These are phyloP conservation scores for Moesziomyces antarcticus DNA, from an alignment of 1,284 basidiomycete genomes.

Conservation along the genomic window DNA sequence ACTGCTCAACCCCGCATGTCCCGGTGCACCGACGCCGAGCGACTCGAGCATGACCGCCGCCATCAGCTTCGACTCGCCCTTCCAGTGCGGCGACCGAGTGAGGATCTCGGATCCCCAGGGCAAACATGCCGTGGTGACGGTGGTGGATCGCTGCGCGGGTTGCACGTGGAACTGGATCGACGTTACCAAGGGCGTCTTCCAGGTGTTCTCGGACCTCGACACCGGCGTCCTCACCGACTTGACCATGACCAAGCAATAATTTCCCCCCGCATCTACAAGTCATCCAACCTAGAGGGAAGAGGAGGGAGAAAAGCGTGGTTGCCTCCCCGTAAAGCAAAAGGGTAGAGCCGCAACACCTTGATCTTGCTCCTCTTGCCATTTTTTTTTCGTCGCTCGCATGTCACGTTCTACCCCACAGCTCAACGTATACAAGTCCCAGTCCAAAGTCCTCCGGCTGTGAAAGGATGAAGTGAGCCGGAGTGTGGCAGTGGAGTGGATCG, in stretches of 20 bases:
- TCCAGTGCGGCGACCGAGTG: constrained; percentile 36
- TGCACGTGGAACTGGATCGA: constrained; percentile 39
- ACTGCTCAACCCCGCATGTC: constrained; percentile 31
- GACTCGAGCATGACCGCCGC: constrained; percentile 37
- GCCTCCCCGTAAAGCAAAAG: no score
- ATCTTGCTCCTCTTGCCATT: no score
- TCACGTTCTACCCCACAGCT: no score
- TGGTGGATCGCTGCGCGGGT: constrained; percentile 26
- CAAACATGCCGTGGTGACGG: constrained; percentile 16
- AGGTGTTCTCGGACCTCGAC: constrained; percentile 9
- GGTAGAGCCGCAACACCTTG: no score
- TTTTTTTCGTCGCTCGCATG: no score
- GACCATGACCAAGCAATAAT: constrained; percentile 16
- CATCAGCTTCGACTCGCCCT: constrained; percentile 28
- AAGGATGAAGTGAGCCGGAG: not conserved
- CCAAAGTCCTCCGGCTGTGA: no score
- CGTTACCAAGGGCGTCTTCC: constrained; percentile 48
- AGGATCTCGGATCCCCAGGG: constrained; percentile 10
- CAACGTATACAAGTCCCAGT: no score
- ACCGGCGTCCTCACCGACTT: constrained; percentile 24
- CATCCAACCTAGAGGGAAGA: no score
- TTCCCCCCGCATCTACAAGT: no score
- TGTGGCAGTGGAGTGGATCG: not conserved
- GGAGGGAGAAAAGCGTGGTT: no score
- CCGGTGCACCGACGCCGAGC: constrained; percentile 11